These are phyloP conservation scores for Aspergillus jensenii DNA, from an alignment of 2,329 filamentous ascomycete species.

Conservation along the genomic window DNA sequence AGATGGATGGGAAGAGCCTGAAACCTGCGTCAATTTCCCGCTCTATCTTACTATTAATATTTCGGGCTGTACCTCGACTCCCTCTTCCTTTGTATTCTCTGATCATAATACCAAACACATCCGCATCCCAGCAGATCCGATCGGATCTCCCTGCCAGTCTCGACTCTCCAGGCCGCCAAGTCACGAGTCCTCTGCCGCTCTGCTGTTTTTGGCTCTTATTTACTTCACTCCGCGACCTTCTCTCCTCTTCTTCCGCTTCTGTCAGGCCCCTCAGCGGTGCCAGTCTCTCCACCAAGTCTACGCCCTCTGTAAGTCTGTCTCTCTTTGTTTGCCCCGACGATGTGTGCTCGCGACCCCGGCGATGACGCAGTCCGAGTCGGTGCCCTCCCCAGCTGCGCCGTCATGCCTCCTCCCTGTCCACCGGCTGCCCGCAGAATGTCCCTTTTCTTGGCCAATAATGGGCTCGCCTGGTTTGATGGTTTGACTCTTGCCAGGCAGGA, in stretches of 20 bases:
- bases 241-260: background rate
- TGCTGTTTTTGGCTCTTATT: background rate
- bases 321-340: background rate
- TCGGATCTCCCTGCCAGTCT: background rate
- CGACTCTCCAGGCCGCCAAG: background rate
- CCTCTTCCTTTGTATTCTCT: background rate
- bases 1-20: background rate
- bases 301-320: background rate
- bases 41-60: slow-evolving; percentile 8
- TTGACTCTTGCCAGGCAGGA: background rate
- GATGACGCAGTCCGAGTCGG: slow-evolving; percentile 14
- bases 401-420: background rate
- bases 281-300: background rate
- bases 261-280: slow-evolving; percentile 1
- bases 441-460: background rate
- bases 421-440: slow-evolving; percentile 1
- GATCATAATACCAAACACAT: too few species aligned
- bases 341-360: slow-evolving; percentile 4
- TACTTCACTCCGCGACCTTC: background rate
- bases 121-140: too few species aligned
- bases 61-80: background rate
- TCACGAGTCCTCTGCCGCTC: background rate
- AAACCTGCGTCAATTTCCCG: slow-evolving; percentile 7
- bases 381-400: background rate
- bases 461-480: background rate